Base-by-base conservation (phyloP, 108 stramenopile species). In the Nitzschia sp. region DNA sequence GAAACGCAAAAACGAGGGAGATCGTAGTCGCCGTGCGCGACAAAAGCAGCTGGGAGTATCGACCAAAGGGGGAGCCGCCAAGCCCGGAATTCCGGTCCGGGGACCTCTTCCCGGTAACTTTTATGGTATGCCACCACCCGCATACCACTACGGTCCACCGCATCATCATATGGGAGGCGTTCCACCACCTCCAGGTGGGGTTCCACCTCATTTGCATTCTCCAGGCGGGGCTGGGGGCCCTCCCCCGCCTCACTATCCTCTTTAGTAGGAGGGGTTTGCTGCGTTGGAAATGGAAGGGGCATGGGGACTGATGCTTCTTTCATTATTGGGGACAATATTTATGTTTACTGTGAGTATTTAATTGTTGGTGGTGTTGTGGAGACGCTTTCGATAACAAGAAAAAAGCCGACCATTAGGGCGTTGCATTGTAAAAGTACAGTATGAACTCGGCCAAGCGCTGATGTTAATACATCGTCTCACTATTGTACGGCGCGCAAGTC, bases 341-440 rank as follows among this genome's bases (percentile, higher is more conserved):
- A n/a, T n/a, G n/a, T n/a, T n/a, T n/a, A n/a, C n/a, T n/a, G n/a
- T n/a, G n/a, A n/a, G n/a, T n/a, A n/a, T n/a, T n/a, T n/a, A n/a
- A n/a, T n/a, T n/a, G n/a, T n/a, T n/a, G n/a, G n/a, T n/a, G n/a
- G n/a, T n/a, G n/a, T n/a, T n/a, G n/a, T n/a, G n/a, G n/a, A n/a
- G n/a, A n/a, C n/a, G n/a, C n/a, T n/a, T 17, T 95, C 97, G 56
- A 97, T 89, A 60, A 97, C 91, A 42, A 94, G 79, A 48, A 97
- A 93, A 66, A n/a, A n/a, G n/a, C n/a, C n/a, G n/a, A n/a, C n/a
- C n/a, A n/a, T n/a, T n/a, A n/a, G n/a, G n/a, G n/a, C n/a, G n/a
- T n/a, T n/a, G n/a, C n/a, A n/a, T n/a, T n/a, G n/a, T n/a, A n/a
- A n/a, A n/a, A n/a, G n/a, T n/a, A n/a, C n/a, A n/a, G n/a, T n/a